phyloP scores from a whole-genome alignment of 1,284 basidiomycete genomes.

The Ganoderma sinense region DNA sequence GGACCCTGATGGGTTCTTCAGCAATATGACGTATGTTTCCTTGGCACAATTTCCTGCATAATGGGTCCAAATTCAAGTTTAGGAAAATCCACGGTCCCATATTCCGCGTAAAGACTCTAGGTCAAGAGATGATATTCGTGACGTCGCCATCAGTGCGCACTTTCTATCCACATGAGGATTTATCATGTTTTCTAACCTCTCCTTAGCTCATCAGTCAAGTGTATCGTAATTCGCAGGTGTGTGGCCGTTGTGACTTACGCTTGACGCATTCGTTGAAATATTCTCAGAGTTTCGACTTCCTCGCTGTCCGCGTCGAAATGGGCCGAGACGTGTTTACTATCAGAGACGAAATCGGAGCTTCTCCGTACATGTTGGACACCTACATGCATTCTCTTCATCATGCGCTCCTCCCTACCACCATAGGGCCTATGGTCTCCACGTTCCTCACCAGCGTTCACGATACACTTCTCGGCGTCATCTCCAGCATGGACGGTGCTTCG shows the following conservation, averaged over 20 bases:
- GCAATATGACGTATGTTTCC: conserved; percentile 23
- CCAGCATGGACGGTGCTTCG: conserved; percentile 18
- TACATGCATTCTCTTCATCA: conserved; percentile 27
- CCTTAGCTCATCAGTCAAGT: conserved; percentile 29
- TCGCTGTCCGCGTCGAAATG: conserved; percentile 24
- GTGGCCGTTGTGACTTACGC: neutral
- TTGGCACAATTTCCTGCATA: neutral
- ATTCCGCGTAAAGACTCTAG: conserved; percentile 28
- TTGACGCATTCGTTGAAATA: neutral
- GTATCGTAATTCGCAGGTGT: conserved; percentile 31
- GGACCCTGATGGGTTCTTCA: conserved; percentile 32
- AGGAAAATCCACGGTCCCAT: conserved; percentile 30
- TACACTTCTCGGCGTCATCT: conserved; percentile 14
- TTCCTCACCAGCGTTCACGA: conserved; percentile 21
- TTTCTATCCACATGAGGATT: neutral
- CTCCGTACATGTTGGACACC: conserved; percentile 20
- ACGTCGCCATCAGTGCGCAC: conserved; percentile 29
- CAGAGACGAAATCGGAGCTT: neutral
- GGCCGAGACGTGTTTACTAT: conserved; percentile 19
- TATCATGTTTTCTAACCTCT: neutral
- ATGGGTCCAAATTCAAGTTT: neutral
- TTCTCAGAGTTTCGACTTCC: conserved; percentile 29
- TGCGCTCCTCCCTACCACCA: conserved; percentile 21
- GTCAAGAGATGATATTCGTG: conserved; percentile 27
- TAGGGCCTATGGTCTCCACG: conserved; percentile 17